These are phyloP conservation scores for Rhizophagus sp. DNA, from an alignment of 192 early-diverging fungal genomes.

Conservation along the genomic window DNA sequence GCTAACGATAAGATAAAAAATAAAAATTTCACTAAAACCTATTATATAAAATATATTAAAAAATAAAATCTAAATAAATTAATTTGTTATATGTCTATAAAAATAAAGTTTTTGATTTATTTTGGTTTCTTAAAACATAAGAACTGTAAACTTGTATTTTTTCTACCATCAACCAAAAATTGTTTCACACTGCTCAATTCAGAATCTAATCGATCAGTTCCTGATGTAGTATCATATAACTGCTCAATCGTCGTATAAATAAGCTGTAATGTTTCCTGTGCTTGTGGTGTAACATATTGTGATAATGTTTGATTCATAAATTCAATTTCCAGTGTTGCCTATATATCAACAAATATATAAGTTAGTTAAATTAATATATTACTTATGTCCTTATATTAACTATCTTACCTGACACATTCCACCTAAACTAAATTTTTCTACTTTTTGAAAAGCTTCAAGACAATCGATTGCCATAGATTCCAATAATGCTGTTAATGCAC, in stretches of 20 bases:
- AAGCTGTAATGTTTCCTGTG: slow-evolving; percentile 67
- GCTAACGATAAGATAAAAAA: too few species aligned
- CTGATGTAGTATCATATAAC: slow-evolving; percentile 54
- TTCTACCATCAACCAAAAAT: slow-evolving; percentile 50
- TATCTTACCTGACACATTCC: slow-evolving; percentile 82
- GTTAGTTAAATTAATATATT: background rate
- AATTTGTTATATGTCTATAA: background rate
- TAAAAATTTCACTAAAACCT: too few species aligned
- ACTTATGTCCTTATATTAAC: background rate
- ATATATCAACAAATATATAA: background rate
- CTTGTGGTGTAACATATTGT: slow-evolving; percentile 69
- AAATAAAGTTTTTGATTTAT: slow-evolving; percentile 6
- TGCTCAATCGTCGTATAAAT: slow-evolving; percentile 77
- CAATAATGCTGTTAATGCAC: slow-evolving; percentile 74
- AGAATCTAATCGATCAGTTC: slow-evolving; percentile 49
- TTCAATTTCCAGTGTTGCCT: slow-evolving; percentile 89
- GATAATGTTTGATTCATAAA: slow-evolving; percentile 84
- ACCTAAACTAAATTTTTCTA: slow-evolving; percentile 85
- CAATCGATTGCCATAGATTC: slow-evolving; percentile 77
- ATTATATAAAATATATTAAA: background rate
- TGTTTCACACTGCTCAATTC: slow-evolving; percentile 57
- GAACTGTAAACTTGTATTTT: slow-evolving; percentile 57
- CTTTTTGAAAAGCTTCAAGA: slow-evolving; percentile 71
- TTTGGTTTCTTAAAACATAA: slow-evolving; percentile 56
- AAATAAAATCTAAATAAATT: background rate